Evolutionary conservation across 2,329 filamentous ascomycete species (phyloP).

Genomic region (Huntiella decipiens): DNA sequence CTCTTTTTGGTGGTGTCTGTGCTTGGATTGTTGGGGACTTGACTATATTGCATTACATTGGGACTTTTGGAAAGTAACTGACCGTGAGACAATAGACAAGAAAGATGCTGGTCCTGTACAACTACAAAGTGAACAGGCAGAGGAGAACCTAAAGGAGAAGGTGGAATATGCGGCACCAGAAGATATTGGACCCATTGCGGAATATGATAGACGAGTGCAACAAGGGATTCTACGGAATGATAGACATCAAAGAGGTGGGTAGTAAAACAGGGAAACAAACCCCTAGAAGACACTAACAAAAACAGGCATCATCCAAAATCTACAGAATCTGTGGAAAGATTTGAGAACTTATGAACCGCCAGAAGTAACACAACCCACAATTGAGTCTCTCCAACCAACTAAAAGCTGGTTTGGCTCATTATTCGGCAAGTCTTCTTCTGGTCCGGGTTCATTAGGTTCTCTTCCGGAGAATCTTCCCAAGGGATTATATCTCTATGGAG

Average conservation of each 20-base stretch:
- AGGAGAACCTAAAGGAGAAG: too few species aligned
- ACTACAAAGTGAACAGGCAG: too few species aligned
- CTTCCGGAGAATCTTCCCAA: slow-evolving; percentile 63
- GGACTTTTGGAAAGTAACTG: too few species aligned
- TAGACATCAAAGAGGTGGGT: slow-evolving; percentile 63
- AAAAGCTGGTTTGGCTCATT: slow-evolving; percentile 40
- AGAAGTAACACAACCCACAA: slow-evolving; percentile 54
- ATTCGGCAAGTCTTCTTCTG: slow-evolving; percentile 30
- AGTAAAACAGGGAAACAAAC: too few species aligned
- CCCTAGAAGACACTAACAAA: slow-evolving; percentile 5
- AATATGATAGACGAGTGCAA: slow-evolving; percentile 71
- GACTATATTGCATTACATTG: too few species aligned
- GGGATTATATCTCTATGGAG: slow-evolving; percentile 86
- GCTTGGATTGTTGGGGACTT: too few species aligned
- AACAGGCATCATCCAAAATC: slow-evolving; percentile 64
- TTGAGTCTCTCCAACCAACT: slow-evolving; percentile 45
- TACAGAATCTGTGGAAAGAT: slow-evolving; percentile 78
- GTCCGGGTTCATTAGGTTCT: slow-evolving; percentile 21
- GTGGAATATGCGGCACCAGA: background rate
- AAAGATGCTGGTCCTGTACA: too few species aligned
- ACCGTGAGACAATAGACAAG: too few species aligned
- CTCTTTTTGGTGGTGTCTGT: too few species aligned
- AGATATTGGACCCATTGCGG: slow-evolving; percentile 52
- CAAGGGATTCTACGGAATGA: slow-evolving; percentile 63
- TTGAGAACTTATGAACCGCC: slow-evolving; percentile 56